Evolutionary conservation across 345 rosid genomes (phyloP).

Genomic region (Hirschfeldia incana): DNA sequence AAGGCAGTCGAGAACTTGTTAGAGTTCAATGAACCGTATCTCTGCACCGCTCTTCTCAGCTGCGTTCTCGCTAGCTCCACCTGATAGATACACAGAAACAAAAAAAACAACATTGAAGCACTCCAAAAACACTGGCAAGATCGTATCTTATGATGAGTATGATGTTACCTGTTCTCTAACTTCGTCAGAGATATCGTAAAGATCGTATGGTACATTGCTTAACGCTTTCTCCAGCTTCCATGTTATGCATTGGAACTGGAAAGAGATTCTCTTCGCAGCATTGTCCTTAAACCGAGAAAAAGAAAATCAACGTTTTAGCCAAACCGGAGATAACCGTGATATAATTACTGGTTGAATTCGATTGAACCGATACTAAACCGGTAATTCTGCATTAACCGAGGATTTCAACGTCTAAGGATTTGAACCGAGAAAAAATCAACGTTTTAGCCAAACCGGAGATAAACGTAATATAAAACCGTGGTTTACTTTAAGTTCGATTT

Average conservation of each 20-base stretch:
- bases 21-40: slow-evolving; percentile 64
- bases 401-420: slow-evolving; percentile 10
- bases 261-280: slow-evolving; percentile 64
- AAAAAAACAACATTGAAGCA: neutral
- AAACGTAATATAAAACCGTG: slow-evolving; percentile 1
- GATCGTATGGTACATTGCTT: slow-evolving; percentile 63
- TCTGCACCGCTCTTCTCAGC: slow-evolving; percentile 72
- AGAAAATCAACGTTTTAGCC: slow-evolving; percentile 15
- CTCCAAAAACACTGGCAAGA: neutral
- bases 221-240: slow-evolving; percentile 86
- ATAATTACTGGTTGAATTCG: neutral
- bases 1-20: slow-evolving; percentile 46
- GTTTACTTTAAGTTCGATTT: neutral
- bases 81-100: slow-evolving; percentile 35
- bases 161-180: slow-evolving; percentile 73
- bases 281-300: slow-evolving; percentile 59
- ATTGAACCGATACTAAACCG: slow-evolving; percentile 6
- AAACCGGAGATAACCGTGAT: slow-evolving; percentile 24
- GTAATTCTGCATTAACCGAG: slow-evolving; percentile 11
- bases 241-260: slow-evolving; percentile 78
- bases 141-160: neutral
- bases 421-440: slow-evolving; percentile 38
- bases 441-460: slow-evolving; percentile 15
- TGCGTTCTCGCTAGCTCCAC: slow-evolving; percentile 76
- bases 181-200: slow-evolving; percentile 82